These are phyloP conservation scores for Liriodendron chinense DNA, from an alignment of 164 flowering plant species.

Conservation along the genomic window DNA sequence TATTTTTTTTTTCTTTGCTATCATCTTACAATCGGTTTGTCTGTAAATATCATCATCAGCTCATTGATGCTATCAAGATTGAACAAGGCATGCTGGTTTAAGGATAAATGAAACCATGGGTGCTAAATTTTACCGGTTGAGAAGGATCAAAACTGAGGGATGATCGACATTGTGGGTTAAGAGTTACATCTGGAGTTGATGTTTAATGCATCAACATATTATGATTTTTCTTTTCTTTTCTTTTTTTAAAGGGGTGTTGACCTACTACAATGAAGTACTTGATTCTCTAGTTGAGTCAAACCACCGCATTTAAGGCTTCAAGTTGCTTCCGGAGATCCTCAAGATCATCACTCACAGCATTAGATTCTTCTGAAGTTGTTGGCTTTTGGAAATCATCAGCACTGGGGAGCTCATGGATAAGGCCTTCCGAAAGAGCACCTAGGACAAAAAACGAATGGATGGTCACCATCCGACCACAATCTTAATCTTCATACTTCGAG, in stretches of 20 bases:
- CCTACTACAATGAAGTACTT: background rate
- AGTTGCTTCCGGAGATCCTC: slow-evolving; percentile 87
- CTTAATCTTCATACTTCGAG: too few species aligned
- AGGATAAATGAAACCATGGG: background rate
- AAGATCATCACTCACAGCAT: slow-evolving; percentile 52
- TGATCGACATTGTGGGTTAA: background rate
- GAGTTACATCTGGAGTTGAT: background rate
- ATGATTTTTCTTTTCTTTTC: too few species aligned
- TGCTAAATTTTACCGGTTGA: background rate
- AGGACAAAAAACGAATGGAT: slow-evolving; percentile 1
- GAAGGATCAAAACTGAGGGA: background rate
- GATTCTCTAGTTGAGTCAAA: slow-evolving; percentile 7
- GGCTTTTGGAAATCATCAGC: slow-evolving; percentile 57
- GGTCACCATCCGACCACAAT: too few species aligned
- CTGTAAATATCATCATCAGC: background rate
- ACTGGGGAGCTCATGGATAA: slow-evolving; percentile 74
- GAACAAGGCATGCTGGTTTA: background rate
- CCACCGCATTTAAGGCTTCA: slow-evolving; percentile 73
- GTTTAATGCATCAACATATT: background rate
- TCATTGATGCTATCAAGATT: background rate
- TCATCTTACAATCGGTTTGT: background rate
- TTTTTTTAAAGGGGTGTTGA: too few species aligned
- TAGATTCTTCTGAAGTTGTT: slow-evolving; percentile 21
- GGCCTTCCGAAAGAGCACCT: slow-evolving; percentile 85
- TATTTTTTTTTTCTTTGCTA: too few species aligned